A percentile compares a stretch with the other conserved stretches of the same genome.
These are phyloP conservation scores for Micractinium conductrix DNA, from an alignment of 139 green algal genomes.

Conservation along the genomic window DNA sequence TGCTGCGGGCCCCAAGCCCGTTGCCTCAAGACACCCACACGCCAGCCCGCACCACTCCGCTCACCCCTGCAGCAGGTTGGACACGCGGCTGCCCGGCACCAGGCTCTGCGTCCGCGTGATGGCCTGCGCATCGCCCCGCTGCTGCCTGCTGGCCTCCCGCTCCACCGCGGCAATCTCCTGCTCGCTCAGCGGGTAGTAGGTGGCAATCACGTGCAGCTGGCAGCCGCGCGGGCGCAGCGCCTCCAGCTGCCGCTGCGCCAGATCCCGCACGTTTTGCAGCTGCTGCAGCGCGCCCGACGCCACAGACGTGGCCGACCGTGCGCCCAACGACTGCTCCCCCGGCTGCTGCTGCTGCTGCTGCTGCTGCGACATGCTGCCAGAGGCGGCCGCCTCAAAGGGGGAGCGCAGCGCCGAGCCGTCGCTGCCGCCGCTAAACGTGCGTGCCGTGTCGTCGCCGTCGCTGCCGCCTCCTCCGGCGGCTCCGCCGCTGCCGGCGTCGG, in stretches of 20 bases:
- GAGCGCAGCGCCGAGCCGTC: too few species aligned
- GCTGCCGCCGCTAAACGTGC: too few species aligned
- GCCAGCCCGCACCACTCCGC: not conserved
- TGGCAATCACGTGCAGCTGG: slow-evolving; percentile 28
- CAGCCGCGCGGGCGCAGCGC: not conserved
- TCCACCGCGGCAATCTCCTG: not conserved
- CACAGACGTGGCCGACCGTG: not conserved
- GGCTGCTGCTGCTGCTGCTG: not conserved
- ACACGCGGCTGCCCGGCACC: not conserved
- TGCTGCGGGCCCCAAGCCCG: not conserved
- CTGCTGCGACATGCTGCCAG: not conserved
- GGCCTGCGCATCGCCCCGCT: not conserved
- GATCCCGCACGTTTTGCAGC: slow-evolving; percentile 2
- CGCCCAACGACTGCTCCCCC: not conserved
- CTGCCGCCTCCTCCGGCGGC: not conserved
- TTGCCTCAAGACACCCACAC: not conserved
- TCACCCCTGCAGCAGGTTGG: slow-evolving; percentile 3
- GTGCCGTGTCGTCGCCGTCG: not conserved
- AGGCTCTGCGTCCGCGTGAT: not conserved
- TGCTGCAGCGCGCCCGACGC: not conserved
- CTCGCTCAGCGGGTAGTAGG: not conserved
- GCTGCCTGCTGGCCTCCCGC: not conserved
- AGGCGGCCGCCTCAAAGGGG: too few species aligned
- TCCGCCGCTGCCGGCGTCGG: not conserved
- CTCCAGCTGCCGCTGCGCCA: too few species aligned